Evolutionary conservation across 805 yeast genomes (phyloP), one percentile per base, ranked within the genome.

Genomic region (Saccharomycopsis sp.): DNA sequence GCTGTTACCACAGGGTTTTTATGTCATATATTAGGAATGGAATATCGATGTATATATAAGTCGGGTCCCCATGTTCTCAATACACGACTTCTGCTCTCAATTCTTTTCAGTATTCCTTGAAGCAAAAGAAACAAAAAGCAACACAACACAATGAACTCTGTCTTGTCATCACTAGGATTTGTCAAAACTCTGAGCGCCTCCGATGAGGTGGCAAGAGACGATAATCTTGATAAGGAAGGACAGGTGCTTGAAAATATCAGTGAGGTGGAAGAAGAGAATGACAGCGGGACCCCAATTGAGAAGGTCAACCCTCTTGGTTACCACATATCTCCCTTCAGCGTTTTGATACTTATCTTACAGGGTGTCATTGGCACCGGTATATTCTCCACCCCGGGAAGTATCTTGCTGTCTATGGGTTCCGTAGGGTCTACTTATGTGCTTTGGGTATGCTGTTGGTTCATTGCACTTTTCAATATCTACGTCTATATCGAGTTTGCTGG

Each of bases 301-400:
- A 64, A 65, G 24, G 64, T 61, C 5, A 73, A 73, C 41, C 76
- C 76, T 0, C 64, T 73, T 58, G 76, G 76, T 2, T 67, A 75
- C 51, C 64, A 69, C 20, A 64, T 73, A 34, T 75, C 74, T 51
- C 65, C 71, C 46, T 56, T 70, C 40, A 78, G 81, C 41, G 82
- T 83, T 47, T 71, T 79, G 53, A 80, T 79, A 57, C 68, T 79
- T 54, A 73, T 79, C 44, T 67, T 81, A 56, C 79, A 78, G 59
- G 82, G 85, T 56, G 75, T 81, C 61, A 73, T 81, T 50, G 85
- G 85, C 55, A 81, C 85, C 0, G 85, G 84, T 65, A 80, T 81
- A 24, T 81, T 81, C 64, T 71, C 77, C 3, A 79, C 83, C 0
- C 84, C 84, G 2, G 76, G 76, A 2, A 65, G 75, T 1, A 70